Evolutionary conservation across 768 basidiomycete species (phyloP), one percentile per base, ranked within the genome.

Genomic region (Hypholoma sublateritium): DNA sequence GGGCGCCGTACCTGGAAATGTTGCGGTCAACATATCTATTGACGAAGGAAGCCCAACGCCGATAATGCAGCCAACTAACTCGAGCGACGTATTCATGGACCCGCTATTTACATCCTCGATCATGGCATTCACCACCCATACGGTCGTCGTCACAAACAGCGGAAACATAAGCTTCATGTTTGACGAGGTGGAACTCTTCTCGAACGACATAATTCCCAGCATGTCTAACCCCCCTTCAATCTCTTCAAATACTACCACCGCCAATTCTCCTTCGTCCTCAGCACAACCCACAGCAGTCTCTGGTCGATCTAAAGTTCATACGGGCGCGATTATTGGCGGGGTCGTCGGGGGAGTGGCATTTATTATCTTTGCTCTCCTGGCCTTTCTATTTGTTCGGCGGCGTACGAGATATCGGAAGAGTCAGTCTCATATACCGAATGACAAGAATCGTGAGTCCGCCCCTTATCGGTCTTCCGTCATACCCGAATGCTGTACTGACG

Each of bases 91-190:
- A n/a, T 53, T 8, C 17, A 5, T 14, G 24, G 39, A 42, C 41
- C 39, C 25, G 7, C n/a, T 53, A n/a, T 53, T 53, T 13, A 24
- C 42, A 19, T 53, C 52, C 8, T 39, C 52, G 1, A 42, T 53
- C 9, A 42, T 44, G 42, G 41, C 16, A 11, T 53, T 53, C 16
- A 16, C 25, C 24, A 36, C 17, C n/a, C 52, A 53, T 35, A 21
- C 39, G 5, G 52, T 53, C 42, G 14, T 53, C 25, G 12, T 53
- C 42, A 53, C 52, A 21, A 53, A 53, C 28, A 44, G 32, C 16
- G 52, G 52, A 17, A 13, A 34, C 6, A 21, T 34, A 16, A 53
- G 52, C 42, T 44, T 53, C 17, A 44, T 43, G 52, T 53, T 53
- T 17, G 52, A 53, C 42, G 28, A 32, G 2, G 5, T 53, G 41